A percentile compares a stretch with the other conserved stretches of the same genome.
Conservation (phyloP, 805 yeast species). For the Candida manassasensis region DNA sequence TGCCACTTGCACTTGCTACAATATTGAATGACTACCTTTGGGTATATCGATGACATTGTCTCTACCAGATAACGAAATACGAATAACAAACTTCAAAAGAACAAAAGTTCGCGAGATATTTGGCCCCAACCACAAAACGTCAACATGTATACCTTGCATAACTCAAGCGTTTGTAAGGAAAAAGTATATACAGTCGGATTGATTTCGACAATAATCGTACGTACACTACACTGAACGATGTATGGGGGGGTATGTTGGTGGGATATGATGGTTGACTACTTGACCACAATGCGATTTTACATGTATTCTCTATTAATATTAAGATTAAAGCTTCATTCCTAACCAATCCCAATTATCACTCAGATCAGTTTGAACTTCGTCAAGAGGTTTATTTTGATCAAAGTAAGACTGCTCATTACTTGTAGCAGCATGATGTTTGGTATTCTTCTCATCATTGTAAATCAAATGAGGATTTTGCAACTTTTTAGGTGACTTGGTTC, state of each 20-base stretch:
- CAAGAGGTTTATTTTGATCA: neutral
- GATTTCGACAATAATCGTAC: too few species aligned
- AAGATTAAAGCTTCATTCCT: constrained; percentile 21
- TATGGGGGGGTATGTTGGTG: too few species aligned
- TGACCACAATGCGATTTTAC: too few species aligned
- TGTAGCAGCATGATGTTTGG: neutral
- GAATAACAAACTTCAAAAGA: too few species aligned
- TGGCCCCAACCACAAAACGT: too few species aligned
- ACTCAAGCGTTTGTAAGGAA: too few species aligned
- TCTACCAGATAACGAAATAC: neutral
- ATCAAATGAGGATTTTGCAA: neutral
- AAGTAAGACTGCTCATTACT: neutral
- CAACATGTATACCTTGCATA: too few species aligned
- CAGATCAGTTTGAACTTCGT: neutral
- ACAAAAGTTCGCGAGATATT: too few species aligned
- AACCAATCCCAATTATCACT: constrained; percentile 24
- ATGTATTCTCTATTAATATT: too few species aligned
- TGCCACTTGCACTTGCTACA: constrained; percentile 89
- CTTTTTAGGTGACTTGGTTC: neutral
- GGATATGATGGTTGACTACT: too few species aligned
- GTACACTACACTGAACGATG: too few species aligned
- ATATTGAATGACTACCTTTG: constrained; percentile 64
- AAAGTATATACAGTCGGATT: too few species aligned
- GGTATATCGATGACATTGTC: constrained; percentile 28
- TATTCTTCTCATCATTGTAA: neutral